These are phyloP conservation scores for Tricholomella constricta DNA, from an alignment of 768 basidiomycete species.

Conservation along the genomic window DNA sequence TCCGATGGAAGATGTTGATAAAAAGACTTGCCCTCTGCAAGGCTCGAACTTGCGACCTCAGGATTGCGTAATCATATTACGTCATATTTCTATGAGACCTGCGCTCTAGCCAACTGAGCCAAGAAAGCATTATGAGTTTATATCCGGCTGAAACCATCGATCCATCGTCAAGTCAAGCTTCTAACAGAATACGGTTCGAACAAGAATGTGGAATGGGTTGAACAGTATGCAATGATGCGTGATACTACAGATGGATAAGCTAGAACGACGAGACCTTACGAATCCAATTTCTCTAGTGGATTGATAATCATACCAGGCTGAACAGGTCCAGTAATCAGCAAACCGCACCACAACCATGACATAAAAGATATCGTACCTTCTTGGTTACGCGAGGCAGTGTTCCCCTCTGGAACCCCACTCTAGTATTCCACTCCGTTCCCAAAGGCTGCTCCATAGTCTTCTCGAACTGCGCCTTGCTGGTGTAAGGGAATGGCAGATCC, in stretches of 20 bases:
- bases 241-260: too few relatives aligned
- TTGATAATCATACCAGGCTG: conserved; percentile 17
- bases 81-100: not conserved
- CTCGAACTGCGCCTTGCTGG: conserved; percentile 91
- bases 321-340: not conserved
- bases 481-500: conserved; percentile 94
- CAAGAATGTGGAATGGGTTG: too few relatives aligned
- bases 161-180: too few relatives aligned
- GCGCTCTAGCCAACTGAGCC: not conserved
- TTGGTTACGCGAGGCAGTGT: conserved; percentile 86
- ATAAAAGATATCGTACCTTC: conserved; percentile 58
- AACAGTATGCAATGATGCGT: too few relatives aligned
- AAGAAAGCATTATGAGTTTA: too few relatives aligned
- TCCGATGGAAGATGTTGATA: too few relatives aligned
- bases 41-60: conserved; percentile 58
- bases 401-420: conserved; percentile 78
- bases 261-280: not conserved
- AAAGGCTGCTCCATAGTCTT: conserved; percentile 78
- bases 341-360: too few relatives aligned
- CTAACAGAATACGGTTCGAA: too few relatives aligned
- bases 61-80: conserved; percentile 29
- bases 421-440: conserved; percentile 93
- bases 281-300: conserved; percentile 15
- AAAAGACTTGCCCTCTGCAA: too few relatives aligned
- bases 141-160: too few relatives aligned